Base-by-base conservation (phyloP, 345 rosid species). In the Melastoma malabathricum region DNA sequence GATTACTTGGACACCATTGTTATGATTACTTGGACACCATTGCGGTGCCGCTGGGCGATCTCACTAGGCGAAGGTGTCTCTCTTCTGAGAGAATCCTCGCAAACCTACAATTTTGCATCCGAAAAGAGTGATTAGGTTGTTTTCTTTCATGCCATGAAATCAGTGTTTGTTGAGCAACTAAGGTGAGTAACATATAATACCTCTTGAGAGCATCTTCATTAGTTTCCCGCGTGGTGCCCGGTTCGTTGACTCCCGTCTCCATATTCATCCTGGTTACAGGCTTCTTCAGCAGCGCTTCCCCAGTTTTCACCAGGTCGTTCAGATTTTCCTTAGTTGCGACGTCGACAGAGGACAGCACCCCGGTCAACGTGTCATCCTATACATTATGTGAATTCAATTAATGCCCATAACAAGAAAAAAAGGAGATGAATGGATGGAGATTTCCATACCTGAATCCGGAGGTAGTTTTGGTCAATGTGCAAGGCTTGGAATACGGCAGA, bases 301-400 rank as follows among this genome's bases (percentile, higher is more conserved):
- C 95, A 25, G 79, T 73, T 59, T 69, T 48, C 10, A 73, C 76
- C 2, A 89, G 79, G 22, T 68, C 65, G 18, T 83, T 59, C 71
- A 89, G 57, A 60, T 85, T 85, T 16, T 72, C 45, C 56, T 68
- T 46, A 2, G 92, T 82, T 14, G 97, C 71, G 22, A 75, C 10
- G 50, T 89, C 97, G 15, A 75, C 80, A 0, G 89, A 77, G 0
- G 80, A 67, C n/a, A 72, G 39, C 13, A 49, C 69, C 34, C 87
- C 95, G 0, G 52, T 72, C 27, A 89, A 67, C 0, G 74, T 64
- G 52, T 89, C 86, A 23, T 82, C 89, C 94, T 84, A 68, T 17
- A 14, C 13, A 51, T 27, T 44, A 51, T 51, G n/a, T 15, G 31
- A 22, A 34, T 16, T 19, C 55, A 16, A 34, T 13, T 15, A 51